Evolutionary conservation across 192 early-diverging fungal genomes (phyloP), one percentile per base, ranked within the genome.

Genomic region (Diversispora eburnea): DNA sequence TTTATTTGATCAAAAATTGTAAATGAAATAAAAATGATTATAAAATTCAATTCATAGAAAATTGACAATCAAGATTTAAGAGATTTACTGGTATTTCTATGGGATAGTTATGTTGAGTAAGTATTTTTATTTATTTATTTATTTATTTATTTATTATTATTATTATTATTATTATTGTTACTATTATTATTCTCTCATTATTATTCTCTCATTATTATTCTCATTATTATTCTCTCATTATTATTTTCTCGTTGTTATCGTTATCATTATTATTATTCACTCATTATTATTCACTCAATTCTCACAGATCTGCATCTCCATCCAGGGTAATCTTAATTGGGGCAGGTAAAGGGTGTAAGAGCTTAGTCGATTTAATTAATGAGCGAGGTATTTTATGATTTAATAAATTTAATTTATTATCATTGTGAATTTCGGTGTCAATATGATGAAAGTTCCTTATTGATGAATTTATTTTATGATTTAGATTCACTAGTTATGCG

Each of bases 321-420:
- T 61, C 75, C 8, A 33, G 76, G 10, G 76, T 82, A 5, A 46
- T 82, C 42, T 62, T 82, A 19, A 64, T 82, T 49, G 81, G 67
- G 1, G 66, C 77, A 12, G 78, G 81, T 12, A 74, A 75, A 59
- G 78, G 78, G 1, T 82, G 81, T 64, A 75, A 73, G 1, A 74
- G 76, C 46, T 46, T 82, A 77, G 58, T 74, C 0, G 63, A 75
- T 17, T 74, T 79, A 33, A 82, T 82, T 70, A 79, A 77, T 47
- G 75, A 79, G 19, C 70, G 81, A 39, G 78, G 72, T 73, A 51
- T 8, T 25, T 4, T 39, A 19, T 42, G 15, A 52, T 41, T 46
- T 41, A n/a, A 4, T 12, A 33, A 2, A 1, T 33, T 33, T 33
- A 33, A 33, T 33, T 33, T 33, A 33, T 33, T 33, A 33, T 33